These are phyloP conservation scores for Luffa acutangula DNA, from an alignment of 306 rosid genomes.

Conservation along the genomic window DNA sequence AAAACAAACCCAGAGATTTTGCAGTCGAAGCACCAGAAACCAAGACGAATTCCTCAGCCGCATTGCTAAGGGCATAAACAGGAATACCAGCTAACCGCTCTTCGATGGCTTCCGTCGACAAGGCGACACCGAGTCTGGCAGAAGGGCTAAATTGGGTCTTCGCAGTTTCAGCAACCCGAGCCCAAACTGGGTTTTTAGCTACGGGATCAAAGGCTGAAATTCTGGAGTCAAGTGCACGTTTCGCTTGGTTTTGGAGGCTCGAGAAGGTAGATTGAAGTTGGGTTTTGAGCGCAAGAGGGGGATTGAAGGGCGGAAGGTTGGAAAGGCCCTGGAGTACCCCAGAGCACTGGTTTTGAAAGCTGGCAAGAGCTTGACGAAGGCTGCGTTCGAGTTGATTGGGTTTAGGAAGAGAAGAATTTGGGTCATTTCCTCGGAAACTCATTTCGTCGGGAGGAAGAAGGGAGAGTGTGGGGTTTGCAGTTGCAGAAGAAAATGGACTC, in stretches of 20 bases:
- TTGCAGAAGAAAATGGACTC: neutral
- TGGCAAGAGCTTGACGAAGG: slow-evolving; percentile 26
- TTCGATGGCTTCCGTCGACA: slow-evolving; percentile 60
- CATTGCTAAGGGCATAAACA: slow-evolving; percentile 83
- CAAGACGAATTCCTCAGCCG: slow-evolving; percentile 64
- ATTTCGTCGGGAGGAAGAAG: slow-evolving; percentile 9
- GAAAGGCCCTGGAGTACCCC: slow-evolving; percentile 25
- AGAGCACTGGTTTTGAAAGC: slow-evolving; percentile 37
- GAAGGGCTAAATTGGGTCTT: neutral
- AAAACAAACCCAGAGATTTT: slow-evolving; percentile 66
- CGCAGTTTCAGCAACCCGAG: slow-evolving; percentile 29
- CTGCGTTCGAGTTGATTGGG: slow-evolving; percentile 21
- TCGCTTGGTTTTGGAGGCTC: slow-evolving; percentile 28
- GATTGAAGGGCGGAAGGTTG: slow-evolving; percentile 19
- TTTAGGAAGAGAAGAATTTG: slow-evolving; percentile 11
- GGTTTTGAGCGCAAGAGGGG: slow-evolving; percentile 23
- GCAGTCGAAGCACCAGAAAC: slow-evolving; percentile 58
- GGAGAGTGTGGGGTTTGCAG: neutral
- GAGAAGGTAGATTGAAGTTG: slow-evolving; percentile 27
- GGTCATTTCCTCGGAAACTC: slow-evolving; percentile 15
- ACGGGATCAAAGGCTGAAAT: slow-evolving; percentile 13
- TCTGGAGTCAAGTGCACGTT: slow-evolving; percentile 15
- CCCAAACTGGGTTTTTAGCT: slow-evolving; percentile 35
- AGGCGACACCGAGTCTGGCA: slow-evolving; percentile 10
- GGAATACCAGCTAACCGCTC: slow-evolving; percentile 80